phyloP scores from a whole-genome alignment of 352 stramenopile species.

The Phytophthora meadii region DNA sequence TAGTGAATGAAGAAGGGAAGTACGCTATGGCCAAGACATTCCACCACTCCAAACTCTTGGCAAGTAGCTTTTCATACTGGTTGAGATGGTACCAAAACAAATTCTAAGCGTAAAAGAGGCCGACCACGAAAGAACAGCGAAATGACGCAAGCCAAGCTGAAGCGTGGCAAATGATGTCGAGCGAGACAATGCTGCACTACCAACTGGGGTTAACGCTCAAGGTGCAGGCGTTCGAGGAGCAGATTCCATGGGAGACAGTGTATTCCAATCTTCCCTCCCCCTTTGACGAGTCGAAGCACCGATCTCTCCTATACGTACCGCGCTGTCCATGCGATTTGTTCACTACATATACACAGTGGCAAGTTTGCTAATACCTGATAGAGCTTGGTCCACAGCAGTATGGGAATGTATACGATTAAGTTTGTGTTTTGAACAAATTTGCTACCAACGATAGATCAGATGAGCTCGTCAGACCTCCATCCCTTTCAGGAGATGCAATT shows the following conservation, averaged over 20 bases:
- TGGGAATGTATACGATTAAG: no score
- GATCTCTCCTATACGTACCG: conserved; percentile 32
- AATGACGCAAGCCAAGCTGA: conserved; percentile 10
- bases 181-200: conserved; percentile 17
- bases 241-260: conserved; percentile 48
- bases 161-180: conserved; percentile 29
- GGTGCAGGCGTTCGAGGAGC: conserved; percentile 34
- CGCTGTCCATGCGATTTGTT: background rate
- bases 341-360: background rate
- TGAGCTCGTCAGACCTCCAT: no score
- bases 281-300: conserved; percentile 40
- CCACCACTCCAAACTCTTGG: conserved; percentile 37
- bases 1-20: conserved; percentile 50
- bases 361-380: background rate
- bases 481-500: no score
- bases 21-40: conserved; percentile 58
- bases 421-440: no score
- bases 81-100: conserved; percentile 20
- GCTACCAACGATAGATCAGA: no score
- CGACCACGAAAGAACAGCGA: background rate
- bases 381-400: no score
- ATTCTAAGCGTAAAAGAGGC: conserved; percentile 2
- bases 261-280: conserved; percentile 39
- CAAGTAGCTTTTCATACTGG: conserved; percentile 25
- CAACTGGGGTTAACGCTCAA: conserved; percentile 26